Evolutionary conservation across 2,329 filamentous ascomycete species (phyloP).

Genomic region (Fusarium sp.): DNA sequence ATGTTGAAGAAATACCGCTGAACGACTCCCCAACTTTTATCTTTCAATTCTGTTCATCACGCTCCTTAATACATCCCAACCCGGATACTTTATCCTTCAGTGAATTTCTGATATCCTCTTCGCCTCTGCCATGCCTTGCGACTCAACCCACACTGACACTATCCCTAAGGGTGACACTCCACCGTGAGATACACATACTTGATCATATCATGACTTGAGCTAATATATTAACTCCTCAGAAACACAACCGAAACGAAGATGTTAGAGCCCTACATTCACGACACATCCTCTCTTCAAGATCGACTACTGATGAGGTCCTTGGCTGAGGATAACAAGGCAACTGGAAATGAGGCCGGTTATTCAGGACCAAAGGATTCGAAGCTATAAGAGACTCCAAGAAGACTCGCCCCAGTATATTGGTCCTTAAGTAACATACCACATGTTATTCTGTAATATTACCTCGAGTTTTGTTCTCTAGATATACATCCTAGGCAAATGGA

Average conservation of each 20-base stretch:
- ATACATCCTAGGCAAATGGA: not conserved
- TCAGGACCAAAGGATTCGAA: not conserved
- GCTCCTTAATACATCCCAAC: not conserved
- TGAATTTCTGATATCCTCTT: not conserved
- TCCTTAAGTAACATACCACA: not conserved
- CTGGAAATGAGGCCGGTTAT: not conserved
- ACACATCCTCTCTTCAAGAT: slow-evolving; percentile 4
- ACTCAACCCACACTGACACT: not conserved
- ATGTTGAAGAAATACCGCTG: not conserved
- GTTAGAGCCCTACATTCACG: not conserved
- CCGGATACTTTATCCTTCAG: not conserved
- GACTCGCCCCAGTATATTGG: not conserved
- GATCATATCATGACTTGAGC: not conserved
- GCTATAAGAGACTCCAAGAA: not conserved
- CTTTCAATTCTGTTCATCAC: not conserved
- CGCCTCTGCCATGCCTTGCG: slow-evolving; percentile 1
- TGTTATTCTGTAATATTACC: not conserved
- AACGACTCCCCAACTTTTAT: not conserved
- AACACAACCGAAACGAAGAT: not conserved
- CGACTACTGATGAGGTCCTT: slow-evolving; percentile 1
- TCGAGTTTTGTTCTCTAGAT: not conserved
- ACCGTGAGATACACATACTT: not conserved
- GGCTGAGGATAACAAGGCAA: not conserved
- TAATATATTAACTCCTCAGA: not conserved
- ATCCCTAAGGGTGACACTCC: not conserved